Conservation (phyloP, 208 protist species). For the Wallacemonas collosoma region DNA sequence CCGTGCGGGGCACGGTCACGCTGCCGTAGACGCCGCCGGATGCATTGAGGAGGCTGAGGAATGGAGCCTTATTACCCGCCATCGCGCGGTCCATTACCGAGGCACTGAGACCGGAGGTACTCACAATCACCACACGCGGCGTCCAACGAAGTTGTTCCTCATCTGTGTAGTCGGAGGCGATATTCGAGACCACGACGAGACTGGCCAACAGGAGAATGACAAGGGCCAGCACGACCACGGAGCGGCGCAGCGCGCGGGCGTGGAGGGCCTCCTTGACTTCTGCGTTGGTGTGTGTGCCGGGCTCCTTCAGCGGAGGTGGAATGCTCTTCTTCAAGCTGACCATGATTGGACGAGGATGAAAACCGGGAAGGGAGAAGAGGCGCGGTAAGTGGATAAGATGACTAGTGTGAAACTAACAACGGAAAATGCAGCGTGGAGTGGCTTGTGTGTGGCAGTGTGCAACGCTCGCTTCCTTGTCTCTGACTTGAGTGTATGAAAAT, state of each 20-base stretch:
- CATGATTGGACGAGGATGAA: slow-evolving; percentile 7
- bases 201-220: slow-evolving; percentile 66
- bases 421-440: no score
- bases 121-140: slow-evolving; percentile 56
- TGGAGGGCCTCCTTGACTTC: slow-evolving; percentile 76
- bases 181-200: slow-evolving; percentile 66
- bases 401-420: not conserved
- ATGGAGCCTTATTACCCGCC: slow-evolving; percentile 68
- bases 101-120: slow-evolving; percentile 41
- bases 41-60: slow-evolving; percentile 44
- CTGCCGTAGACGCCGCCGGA: slow-evolving; percentile 38
- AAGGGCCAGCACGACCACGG: slow-evolving; percentile 57
- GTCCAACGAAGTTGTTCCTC: slow-evolving; percentile 20
- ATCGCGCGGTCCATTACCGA: slow-evolving; percentile 37
- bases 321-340: slow-evolving; percentile 35
- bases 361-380: slow-evolving; percentile 11
- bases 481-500: no score
- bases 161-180: slow-evolving; percentile 33
- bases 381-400: not conserved
- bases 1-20: slow-evolving; percentile 18
- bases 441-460: no score
- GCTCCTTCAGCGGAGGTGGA: slow-evolving; percentile 46
- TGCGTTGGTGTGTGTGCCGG: slow-evolving; percentile 66
- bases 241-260: slow-evolving; percentile 58
- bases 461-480: no score